Evolutionary conservation across 2,329 filamentous ascomycete species (phyloP).

Genomic region (Penicillium sp.): DNA sequence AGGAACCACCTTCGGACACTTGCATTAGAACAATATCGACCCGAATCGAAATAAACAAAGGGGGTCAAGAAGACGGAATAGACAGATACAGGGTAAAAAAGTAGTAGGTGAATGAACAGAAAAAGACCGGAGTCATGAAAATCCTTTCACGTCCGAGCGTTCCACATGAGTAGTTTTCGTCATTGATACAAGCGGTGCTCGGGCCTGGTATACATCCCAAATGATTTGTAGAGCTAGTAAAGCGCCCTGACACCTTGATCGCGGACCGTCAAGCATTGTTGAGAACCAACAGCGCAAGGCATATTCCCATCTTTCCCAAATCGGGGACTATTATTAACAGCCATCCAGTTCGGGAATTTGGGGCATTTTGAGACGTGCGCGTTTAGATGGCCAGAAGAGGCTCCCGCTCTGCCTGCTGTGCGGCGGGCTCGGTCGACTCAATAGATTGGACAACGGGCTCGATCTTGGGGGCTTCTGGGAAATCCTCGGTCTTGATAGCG

Average conservation of each 20-base stretch:
- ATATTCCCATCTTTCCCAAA: conserved; percentile 5
- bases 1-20: conserved; percentile 15
- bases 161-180: conserved; percentile 12
- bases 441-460: conserved; percentile 33
- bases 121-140: conserved; percentile 12
- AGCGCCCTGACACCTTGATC: conserved; percentile 1
- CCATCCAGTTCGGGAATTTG: not conserved
- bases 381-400: conserved; percentile 34
- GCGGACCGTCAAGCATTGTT: conserved; percentile 10
- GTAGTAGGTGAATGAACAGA: conserved; percentile 2
- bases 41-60: conserved; percentile 19
- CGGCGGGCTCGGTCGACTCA: conserved; percentile 27
- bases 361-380: not conserved
- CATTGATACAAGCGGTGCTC: conserved; percentile 6
- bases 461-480: conserved; percentile 48
- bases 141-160: conserved; percentile 14
- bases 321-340: not conserved
- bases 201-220: conserved; percentile 10
- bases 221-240: conserved; percentile 4
- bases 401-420: conserved; percentile 32
- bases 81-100: conserved; percentile 10
- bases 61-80: conserved; percentile 6
- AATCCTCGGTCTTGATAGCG: conserved; percentile 45
- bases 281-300: conserved; percentile 7
- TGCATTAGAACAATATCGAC: conserved; percentile 26